Evolutionary conservation across 73 alveolate species (phyloP).

Genomic region (Paramecium octaurelia): DNA sequence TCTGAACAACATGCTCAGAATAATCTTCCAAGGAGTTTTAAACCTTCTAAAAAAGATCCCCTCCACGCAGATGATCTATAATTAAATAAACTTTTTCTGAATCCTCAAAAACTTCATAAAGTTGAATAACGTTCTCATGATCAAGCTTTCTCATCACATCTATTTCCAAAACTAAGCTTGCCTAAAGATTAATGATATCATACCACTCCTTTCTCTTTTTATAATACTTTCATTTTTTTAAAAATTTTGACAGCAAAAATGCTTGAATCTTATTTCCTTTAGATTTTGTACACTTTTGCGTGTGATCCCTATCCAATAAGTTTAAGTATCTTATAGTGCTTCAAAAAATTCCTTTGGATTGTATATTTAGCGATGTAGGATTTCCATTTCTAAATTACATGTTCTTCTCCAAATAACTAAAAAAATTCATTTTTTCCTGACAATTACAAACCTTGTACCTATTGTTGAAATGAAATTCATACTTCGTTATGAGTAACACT

Average conservation of each 20-base stretch:
- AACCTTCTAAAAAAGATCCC: not conserved
- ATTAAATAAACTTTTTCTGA: not conserved
- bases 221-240: not conserved
- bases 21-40: not conserved
- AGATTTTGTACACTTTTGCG: not conserved
- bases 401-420: not conserved
- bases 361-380: not conserved
- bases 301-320: not conserved
- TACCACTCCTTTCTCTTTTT: not conserved
- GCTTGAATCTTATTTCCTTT: not conserved
- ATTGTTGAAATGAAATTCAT: not conserved
- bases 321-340: not conserved
- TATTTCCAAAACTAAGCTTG: not conserved
- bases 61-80: not conserved
- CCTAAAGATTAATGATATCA: not conserved
- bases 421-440: not conserved
- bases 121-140: slow-evolving; percentile 2
- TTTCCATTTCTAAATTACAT: not conserved
- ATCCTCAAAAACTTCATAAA: not conserved
- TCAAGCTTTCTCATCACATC: not conserved
- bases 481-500: not conserved
- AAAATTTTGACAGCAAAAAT: not conserved
- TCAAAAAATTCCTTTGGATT: not conserved
- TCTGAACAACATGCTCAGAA: not conserved
- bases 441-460: not conserved